Base-by-base conservation (phyloP, 2,329 filamentous ascomycete genomes). In the Tolypocladium capitatum region DNA sequence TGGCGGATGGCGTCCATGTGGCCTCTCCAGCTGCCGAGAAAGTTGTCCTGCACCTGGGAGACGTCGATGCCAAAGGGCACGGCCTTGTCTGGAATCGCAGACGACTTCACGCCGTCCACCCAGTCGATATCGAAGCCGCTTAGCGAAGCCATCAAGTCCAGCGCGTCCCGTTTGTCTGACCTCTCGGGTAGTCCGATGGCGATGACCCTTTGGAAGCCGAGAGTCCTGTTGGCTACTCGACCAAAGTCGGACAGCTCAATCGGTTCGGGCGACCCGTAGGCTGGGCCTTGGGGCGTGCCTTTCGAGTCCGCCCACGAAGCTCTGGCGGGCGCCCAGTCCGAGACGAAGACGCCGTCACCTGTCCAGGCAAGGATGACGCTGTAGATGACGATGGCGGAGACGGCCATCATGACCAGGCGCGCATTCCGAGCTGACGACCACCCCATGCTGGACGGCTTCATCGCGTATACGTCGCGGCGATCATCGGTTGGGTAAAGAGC, bases 131-230 rank as follows among this genome's bases (percentile, higher is more conserved):
- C 55, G 11, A 78, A 56, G 8, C 63, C 66, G 18, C 64, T 74
- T 6, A 72, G 61, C 0, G 68, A 65, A 3, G 70, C 71, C 4
- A 70, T 68, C 6, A 75, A 58, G 1, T 65, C 60, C 57, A 77
- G 65, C 1, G 68, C 64, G 61, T 78, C 71, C 31, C 70, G 66
- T 9, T 72, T 68, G 51, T 78, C 75, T 27, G 66, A 69, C 4
- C 75, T 61, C 35, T 65, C 64, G 1, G 71, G 68, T 2, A 76
- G 64, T 32, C 71, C 75, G 43, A 78, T 65, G 9, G 72, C 71
- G 50, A 76, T 68, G 30, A 78, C 69, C 48, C 72, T 66, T 35
- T 73, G 61, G 50, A 78, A 78, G 5, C 55, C 55, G 2, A 56
- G 49, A 0, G 53, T 53, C 41, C 45, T 44, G 36, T 56, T 56